Evolutionary conservation across 2,329 filamentous ascomycete genomes (phyloP).

Genomic region (Paecilomyces sp.): DNA sequence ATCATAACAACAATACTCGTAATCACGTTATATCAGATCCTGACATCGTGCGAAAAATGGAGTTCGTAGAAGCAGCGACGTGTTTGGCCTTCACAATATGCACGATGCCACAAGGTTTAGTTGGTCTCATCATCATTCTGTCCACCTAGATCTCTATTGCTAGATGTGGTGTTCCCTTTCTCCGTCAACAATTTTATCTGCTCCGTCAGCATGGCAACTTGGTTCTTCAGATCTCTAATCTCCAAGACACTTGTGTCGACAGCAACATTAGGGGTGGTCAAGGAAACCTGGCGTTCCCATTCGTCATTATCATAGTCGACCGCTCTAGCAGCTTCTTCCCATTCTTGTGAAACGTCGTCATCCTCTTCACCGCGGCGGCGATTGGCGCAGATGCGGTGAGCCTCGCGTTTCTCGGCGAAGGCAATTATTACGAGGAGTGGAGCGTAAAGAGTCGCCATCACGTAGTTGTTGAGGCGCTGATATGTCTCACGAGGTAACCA

Average conservation of each 20-base stretch:
- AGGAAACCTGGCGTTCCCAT: conserved; percentile 73
- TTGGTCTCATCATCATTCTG: background rate
- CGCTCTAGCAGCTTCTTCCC: conserved; percentile 69
- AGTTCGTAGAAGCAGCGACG: background rate
- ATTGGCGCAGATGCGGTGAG: conserved; percentile 63
- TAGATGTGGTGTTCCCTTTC: conserved; percentile 48
- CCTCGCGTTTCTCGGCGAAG: conserved; percentile 59
- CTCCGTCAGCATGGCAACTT: conserved; percentile 56
- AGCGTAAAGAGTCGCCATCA: conserved; percentile 81
- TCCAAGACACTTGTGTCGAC: conserved; percentile 70
- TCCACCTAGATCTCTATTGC: background rate
- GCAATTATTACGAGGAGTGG: conserved; percentile 77
- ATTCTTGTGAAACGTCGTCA: conserved; percentile 82
- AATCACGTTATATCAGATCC: too few relatives aligned
- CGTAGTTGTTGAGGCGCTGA: conserved; percentile 73
- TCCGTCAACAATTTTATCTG: conserved; percentile 56
- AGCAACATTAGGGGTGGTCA: conserved; percentile 74
- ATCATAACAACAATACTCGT: too few relatives aligned
- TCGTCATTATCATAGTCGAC: conserved; percentile 69
- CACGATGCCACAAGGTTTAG: background rate
- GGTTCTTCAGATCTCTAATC: conserved; percentile 33
- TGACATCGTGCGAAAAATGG: background rate
- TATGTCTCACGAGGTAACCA: conserved; percentile 75
- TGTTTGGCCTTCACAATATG: background rate
- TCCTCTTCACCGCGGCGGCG: conserved; percentile 75